Percentiles rank a stretch among this genome's conserved stretches.
These are phyloP conservation scores for Trichosanthes cucumerina DNA, from an alignment of 306 rosid genomes.

Conservation along the genomic window DNA sequence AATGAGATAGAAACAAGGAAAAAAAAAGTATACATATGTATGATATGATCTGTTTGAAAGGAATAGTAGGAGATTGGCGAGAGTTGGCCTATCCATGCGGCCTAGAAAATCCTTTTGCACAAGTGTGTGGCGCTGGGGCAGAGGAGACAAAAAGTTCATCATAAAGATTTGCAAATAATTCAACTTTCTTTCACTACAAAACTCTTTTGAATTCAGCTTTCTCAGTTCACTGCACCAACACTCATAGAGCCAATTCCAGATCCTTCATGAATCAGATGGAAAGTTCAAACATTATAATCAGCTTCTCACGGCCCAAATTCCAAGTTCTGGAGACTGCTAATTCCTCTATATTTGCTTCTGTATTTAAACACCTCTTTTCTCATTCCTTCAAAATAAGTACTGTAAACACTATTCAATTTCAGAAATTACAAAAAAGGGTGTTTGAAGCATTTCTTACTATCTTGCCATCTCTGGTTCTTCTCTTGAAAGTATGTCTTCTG, in stretches of 20 bases:
- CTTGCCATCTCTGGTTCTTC: background rate
- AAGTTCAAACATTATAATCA: background rate
- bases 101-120: background rate
- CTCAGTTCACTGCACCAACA: background rate
- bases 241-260: conserved; percentile 14
- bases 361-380: conserved; percentile 16
- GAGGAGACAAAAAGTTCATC: background rate
- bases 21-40: background rate
- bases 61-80: background rate
- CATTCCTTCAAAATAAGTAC: conserved; percentile 17
- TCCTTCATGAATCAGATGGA: conserved; percentile 17
- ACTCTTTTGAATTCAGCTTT: background rate
- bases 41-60: background rate
- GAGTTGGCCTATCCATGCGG: background rate
- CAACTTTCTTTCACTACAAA: too few species aligned
- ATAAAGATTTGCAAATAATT: too few species aligned
- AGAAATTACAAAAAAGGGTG: background rate
- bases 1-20: background rate
- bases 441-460: background rate
- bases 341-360: conserved; percentile 17
- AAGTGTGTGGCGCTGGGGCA: conserved; percentile 15
- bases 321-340: background rate
- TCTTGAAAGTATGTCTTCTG: conserved; percentile 26
- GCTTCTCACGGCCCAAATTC: conserved; percentile 16
- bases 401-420: background rate